Conservation (phyloP, 177 flowering plant species). For the Vitis hybrid region DNA sequence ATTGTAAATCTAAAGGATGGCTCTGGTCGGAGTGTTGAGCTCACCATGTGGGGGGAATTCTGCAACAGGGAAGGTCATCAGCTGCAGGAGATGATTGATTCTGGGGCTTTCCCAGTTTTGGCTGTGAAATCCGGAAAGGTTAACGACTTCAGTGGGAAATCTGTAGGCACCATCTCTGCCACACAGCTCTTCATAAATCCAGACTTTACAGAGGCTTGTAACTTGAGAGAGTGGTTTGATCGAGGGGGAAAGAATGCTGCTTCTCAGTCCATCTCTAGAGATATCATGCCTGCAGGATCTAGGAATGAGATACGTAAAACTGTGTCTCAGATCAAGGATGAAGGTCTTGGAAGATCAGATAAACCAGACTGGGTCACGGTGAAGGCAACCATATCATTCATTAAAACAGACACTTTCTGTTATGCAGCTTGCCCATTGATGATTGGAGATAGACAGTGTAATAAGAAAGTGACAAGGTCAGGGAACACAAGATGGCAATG, state of each 20-base stretch:
- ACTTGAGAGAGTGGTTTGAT: constrained; percentile 79
- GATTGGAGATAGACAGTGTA: constrained; percentile 91
- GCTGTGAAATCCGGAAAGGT: constrained; percentile 93
- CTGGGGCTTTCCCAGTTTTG: constrained; percentile 71
- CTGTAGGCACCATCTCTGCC: constrained; percentile 81
- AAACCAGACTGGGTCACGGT: constrained; percentile 92
- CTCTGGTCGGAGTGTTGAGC: constrained; percentile 73
- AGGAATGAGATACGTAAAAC: constrained; percentile 74
- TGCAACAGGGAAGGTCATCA: constrained; percentile 90
- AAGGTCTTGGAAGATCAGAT: constrained; percentile 85
- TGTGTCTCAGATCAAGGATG: constrained; percentile 81
- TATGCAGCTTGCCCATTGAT: constrained; percentile 95
- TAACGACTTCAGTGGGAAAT: constrained; percentile 91
- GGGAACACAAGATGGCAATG: constrained; percentile 76
- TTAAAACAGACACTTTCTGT: constrained; percentile 82
- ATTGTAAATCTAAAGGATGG: constrained; percentile 71
- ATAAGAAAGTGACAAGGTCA: constrained; percentile 74
- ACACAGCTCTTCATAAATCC: constrained; percentile 91
- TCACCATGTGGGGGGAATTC: constrained; percentile 96
- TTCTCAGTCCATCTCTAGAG: constrained; percentile 78
- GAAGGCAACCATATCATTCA: constrained; percentile 66
- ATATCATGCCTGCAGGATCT: constrained; percentile 46
- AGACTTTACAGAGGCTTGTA: constrained; percentile 68
- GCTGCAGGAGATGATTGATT: constrained; percentile 73
- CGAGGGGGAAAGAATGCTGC: constrained; percentile 58